A percentile compares a stretch with the other conserved stretches of the same genome.
Conservation (phyloP, 805 yeast species). For the Geotrichum ghanense region DNA sequence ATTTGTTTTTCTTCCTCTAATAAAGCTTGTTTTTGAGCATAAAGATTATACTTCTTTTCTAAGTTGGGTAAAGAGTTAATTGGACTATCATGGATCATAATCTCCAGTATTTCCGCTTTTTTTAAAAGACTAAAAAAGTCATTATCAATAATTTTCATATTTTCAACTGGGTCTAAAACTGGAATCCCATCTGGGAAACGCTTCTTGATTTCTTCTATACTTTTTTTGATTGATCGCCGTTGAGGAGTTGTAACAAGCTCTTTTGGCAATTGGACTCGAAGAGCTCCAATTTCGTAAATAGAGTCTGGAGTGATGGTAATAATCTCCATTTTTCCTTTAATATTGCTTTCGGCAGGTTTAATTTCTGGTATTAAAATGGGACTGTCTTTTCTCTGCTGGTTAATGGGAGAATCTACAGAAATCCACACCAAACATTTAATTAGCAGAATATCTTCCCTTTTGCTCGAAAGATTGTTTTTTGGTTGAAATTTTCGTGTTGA, state of each 20-base stretch:
- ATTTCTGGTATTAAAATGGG: constrained; percentile 82
- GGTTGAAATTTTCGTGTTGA: constrained; percentile 55
- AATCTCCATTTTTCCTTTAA: constrained; percentile 58
- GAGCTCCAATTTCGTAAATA: constrained; percentile 61
- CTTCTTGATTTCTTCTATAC: constrained; percentile 66
- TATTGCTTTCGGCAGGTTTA: constrained; percentile 52
- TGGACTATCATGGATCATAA: constrained; percentile 62
- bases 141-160: constrained; percentile 80
- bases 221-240: constrained; percentile 50
- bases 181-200: constrained; percentile 90
- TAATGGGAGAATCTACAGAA: constrained; percentile 57
- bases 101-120: constrained; percentile 74
- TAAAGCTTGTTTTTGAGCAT: constrained; percentile 50
- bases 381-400: constrained; percentile 62
- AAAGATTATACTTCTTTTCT: constrained; percentile 51
- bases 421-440: constrained; percentile 73
- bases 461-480: too few relatives aligned
- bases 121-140: constrained; percentile 61
- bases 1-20: constrained; percentile 46
- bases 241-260: constrained; percentile 38
- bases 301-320: constrained; percentile 80
- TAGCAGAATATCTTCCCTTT: too few relatives aligned
- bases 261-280: constrained; percentile 70
- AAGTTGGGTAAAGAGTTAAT: constrained; percentile 39
- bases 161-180: constrained; percentile 74